Conservation (phyloP, 805 yeast species). For the Teunomyces gatunensis region DNA sequence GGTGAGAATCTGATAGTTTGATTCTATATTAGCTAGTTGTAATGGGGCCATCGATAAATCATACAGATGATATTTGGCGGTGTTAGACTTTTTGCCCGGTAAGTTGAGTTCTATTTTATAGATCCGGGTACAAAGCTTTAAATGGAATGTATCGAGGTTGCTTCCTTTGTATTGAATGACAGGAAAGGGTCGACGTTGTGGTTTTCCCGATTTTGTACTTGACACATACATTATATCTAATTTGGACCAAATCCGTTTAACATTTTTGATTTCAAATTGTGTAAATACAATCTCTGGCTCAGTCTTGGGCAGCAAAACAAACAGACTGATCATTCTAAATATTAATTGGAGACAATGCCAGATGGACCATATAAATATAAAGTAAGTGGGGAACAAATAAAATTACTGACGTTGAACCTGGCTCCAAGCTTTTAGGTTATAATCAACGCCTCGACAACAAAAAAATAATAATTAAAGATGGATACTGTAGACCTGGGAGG, state of each 20-base stretch:
- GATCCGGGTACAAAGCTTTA: slow-evolving; percentile 11
- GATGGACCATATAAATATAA: background rate
- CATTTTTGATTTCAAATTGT: slow-evolving; percentile 4
- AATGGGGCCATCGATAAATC: slow-evolving; percentile 2
- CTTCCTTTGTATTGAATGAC: slow-evolving; percentile 4
- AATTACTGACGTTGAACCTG: background rate
- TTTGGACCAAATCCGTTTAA: slow-evolving; percentile 7
- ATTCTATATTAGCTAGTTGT: slow-evolving; percentile 8
- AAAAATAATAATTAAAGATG: background rate
- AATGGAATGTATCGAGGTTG: slow-evolving; percentile 10
- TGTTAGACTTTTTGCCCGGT: slow-evolving; percentile 2
- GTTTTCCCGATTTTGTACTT: background rate
- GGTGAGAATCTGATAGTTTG: slow-evolving; percentile 14
- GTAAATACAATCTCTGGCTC: slow-evolving; percentile 3
- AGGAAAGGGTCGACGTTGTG: background rate
- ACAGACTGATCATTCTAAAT: background rate
- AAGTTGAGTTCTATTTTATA: slow-evolving; percentile 6
- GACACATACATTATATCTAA: slow-evolving; percentile 6
- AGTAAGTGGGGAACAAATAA: background rate
- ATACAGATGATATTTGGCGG: slow-evolving; percentile 4
- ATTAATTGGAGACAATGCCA: background rate
- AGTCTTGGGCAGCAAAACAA: background rate
- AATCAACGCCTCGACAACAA: background rate
- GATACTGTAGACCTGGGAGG: background rate
- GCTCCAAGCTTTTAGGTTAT: background rate